A percentile compares a stretch with the other conserved stretches of the same genome.
These are phyloP conservation scores for Aspergillus japonicus DNA, from an alignment of 2,329 filamentous ascomycete species.

Conservation along the genomic window DNA sequence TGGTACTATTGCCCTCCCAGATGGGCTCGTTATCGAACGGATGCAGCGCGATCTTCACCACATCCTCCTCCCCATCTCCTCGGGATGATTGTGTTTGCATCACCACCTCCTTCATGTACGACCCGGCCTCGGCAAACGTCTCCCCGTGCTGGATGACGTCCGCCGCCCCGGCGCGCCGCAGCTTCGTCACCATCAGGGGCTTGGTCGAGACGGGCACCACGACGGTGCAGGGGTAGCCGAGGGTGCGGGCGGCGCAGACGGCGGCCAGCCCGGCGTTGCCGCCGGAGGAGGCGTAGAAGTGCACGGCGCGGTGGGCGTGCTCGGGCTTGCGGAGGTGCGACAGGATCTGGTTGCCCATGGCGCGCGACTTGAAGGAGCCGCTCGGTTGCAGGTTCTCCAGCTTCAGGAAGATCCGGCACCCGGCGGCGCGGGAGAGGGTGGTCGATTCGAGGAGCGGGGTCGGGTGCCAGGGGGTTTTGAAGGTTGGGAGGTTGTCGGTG, in stretches of 20 bases:
- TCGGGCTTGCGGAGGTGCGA: conserved; percentile 46
- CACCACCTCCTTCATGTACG: conserved; percentile 58
- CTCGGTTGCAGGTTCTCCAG: conserved; percentile 82
- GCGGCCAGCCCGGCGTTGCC: conserved; percentile 85
- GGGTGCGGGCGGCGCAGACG: conserved; percentile 66
- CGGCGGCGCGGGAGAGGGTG: conserved; percentile 66
- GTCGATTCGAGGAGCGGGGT: conserved; percentile 70
- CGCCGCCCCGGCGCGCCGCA: conserved; percentile 63
- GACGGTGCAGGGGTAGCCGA: conserved; percentile 69
- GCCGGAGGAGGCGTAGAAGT: conserved; percentile 78
- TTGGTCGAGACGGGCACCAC: conserved; percentile 68
- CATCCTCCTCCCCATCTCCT: conserved; percentile 25
- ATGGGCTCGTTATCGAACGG: conserved; percentile 48
- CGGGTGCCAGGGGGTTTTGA: conserved; percentile 62
- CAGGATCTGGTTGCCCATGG: conserved; percentile 70
- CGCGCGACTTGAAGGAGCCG: conserved; percentile 80
- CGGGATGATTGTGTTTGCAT: conserved; percentile 24
- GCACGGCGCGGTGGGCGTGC: conserved; percentile 47
- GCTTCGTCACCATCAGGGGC: conserved; percentile 68
- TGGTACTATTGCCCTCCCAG: conserved; percentile 48
- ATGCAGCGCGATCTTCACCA: conserved; percentile 43
- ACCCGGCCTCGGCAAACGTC: conserved; percentile 69
- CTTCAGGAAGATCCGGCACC: conserved; percentile 81
- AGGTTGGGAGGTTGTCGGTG: conserved; percentile 13
- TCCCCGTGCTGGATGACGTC: conserved; percentile 67